Conservation (phyloP, 2,329 filamentous ascomycete genomes). For the Xylariaceae sp. region DNA sequence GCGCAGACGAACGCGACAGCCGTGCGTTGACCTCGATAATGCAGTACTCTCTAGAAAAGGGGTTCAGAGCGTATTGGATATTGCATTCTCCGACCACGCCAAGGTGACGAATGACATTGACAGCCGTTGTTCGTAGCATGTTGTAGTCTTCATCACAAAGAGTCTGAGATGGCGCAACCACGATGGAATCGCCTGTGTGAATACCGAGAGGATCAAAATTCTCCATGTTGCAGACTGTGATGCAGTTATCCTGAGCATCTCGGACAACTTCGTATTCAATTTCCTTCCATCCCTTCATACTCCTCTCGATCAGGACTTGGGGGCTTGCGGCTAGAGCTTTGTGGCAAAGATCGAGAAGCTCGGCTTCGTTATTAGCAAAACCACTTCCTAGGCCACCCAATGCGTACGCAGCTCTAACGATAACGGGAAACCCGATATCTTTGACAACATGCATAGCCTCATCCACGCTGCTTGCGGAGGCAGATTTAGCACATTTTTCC, state of each 20-base stretch:
- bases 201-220: slow-evolving; percentile 99
- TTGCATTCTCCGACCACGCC: slow-evolving; percentile 99
- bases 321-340: slow-evolving; percentile 95
- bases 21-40: slow-evolving; percentile 99
- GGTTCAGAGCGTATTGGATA: slow-evolving; percentile 97
- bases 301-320: slow-evolving; percentile 94
- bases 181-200: slow-evolving; percentile 97
- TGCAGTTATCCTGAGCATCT: slow-evolving; percentile 95
- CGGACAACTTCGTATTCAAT: slow-evolving; percentile 99
- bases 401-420: slow-evolving; percentile 94
- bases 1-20: slow-evolving; percentile 90
- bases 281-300: slow-evolving; percentile 99
- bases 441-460: slow-evolving; percentile 90
- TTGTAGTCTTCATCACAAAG: slow-evolving; percentile 98
- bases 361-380: slow-evolving; percentile 85
- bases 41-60: slow-evolving; percentile 94
- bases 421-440: slow-evolving; percentile 93
- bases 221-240: slow-evolving; percentile 99
- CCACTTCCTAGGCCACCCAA: slow-evolving; percentile 94
- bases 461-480: slow-evolving; percentile 85
- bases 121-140: slow-evolving; percentile 95
- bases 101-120: slow-evolving; percentile 96
- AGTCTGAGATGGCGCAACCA: slow-evolving; percentile 96
- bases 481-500: slow-evolving; percentile 97
- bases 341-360: slow-evolving; percentile 87